A percentile compares a stretch with the other conserved stretches of the same genome.
Evolutionary conservation across 192 early-diverging fungal genomes (phyloP).

Genomic region (Oehlia diaphana): DNA sequence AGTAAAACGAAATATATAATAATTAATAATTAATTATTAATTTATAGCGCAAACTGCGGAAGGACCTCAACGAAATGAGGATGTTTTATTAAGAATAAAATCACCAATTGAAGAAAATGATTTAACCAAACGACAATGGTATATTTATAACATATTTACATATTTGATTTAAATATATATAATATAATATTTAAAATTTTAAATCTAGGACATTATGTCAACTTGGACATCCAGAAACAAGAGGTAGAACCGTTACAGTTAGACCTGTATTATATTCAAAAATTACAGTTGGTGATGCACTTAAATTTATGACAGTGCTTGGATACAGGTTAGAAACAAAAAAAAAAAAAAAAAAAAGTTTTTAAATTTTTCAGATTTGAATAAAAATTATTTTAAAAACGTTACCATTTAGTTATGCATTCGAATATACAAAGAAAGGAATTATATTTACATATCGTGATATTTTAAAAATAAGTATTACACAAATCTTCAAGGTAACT

Average conservation of each 20-base stretch:
- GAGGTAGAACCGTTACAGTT: constrained; percentile 57
- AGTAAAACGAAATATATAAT: not conserved
- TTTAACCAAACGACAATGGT: constrained; percentile 44
- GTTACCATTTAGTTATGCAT: constrained; percentile 47
- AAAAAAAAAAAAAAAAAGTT: not conserved
- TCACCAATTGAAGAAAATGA: constrained; percentile 48
- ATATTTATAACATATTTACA: not conserved
- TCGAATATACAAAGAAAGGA: constrained; percentile 66
- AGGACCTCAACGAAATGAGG: constrained; percentile 72
- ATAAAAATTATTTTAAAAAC: not conserved
- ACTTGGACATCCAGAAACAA: constrained; percentile 72
- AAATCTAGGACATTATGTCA: constrained; percentile 57
- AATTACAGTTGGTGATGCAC: constrained; percentile 61
- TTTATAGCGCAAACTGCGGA: constrained; percentile 61
- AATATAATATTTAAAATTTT: not conserved
- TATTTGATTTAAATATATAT: not conserved
- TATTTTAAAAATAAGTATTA: constrained; percentile 57
- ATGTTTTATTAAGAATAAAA: constrained; percentile 65
- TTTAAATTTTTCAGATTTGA: not conserved
- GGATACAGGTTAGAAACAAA: constrained; percentile 61
- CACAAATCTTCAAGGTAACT: constrained; percentile 55
- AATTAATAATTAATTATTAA: not conserved
- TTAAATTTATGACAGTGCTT: constrained; percentile 67
- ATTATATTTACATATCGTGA: constrained; percentile 60
- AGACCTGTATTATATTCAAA: constrained; percentile 65